Conservation (phyloP, 345 rosid genomes). For the Psidium friedrichsthalianum region DNA sequence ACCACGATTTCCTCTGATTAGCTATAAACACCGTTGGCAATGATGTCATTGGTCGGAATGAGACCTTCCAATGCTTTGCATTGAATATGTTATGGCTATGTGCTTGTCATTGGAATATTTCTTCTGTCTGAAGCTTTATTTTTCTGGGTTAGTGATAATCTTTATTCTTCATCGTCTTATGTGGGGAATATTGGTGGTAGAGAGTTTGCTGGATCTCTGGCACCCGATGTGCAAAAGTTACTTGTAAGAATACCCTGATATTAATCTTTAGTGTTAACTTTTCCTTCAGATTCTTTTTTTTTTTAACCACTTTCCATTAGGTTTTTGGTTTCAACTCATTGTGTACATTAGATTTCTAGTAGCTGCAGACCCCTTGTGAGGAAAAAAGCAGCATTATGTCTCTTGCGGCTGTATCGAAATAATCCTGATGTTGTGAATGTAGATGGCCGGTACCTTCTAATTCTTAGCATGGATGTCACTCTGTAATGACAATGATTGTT, state of each 20-base stretch:
- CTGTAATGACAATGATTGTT: not conserved
- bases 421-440: constrained; percentile 90
- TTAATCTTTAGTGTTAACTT: not conserved
- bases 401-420: constrained; percentile 89
- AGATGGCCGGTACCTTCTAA: constrained; percentile 80
- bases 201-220: constrained; percentile 96
- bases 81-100: constrained; percentile 73
- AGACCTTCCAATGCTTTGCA: constrained; percentile 97
- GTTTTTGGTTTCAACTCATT: constrained; percentile 1
- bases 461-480: not conserved
- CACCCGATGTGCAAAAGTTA: constrained; percentile 96
- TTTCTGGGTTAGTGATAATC: not conserved
- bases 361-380: constrained; percentile 99
- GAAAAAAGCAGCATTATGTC: constrained; percentile 94
- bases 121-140: not conserved
- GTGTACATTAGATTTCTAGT: constrained; percentile 62
- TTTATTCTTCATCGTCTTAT: constrained; percentile 20
- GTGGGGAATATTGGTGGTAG: constrained; percentile 99
- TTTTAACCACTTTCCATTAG: not conserved
- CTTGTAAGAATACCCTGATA: constrained; percentile 48
- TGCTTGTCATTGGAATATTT: not conserved
- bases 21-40: constrained; percentile 94
- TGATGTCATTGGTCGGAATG: constrained; percentile 95
- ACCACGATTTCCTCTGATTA: constrained; percentile 90
- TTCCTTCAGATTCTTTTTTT: not conserved